Evolutionary conservation across 208 protist genomes (phyloP).

Genomic region (Crithidia acanthocephali): DNA sequence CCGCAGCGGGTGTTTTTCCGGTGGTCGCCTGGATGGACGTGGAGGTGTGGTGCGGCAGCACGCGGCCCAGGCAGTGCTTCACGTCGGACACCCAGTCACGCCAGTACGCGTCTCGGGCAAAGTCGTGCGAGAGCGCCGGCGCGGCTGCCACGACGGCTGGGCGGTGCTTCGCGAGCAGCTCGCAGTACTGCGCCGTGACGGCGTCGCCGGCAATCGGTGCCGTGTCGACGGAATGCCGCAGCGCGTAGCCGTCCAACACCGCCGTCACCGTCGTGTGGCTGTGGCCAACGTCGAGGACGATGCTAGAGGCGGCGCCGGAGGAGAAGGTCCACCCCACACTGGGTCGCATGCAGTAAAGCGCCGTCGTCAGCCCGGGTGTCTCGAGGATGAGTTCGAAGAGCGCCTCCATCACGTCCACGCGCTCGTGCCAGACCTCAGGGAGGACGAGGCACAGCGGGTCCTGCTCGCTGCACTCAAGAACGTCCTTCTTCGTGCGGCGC

Average conservation of each 20-base stretch:
- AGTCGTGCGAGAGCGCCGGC: slow-evolving; percentile 15
- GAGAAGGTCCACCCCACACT: slow-evolving; percentile 77
- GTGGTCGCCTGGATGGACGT: not conserved
- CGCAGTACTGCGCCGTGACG: slow-evolving; percentile 56
- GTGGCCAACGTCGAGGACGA: slow-evolving; percentile 85
- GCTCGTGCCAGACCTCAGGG: slow-evolving; percentile 81
- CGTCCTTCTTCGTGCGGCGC: slow-evolving; percentile 43
- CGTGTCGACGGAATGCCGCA: slow-evolving; percentile 63
- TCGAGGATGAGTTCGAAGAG: slow-evolving; percentile 71
- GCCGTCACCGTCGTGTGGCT: slow-evolving; percentile 71
- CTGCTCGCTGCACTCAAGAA: slow-evolving; percentile 48
- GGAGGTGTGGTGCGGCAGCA: slow-evolving; percentile 13
- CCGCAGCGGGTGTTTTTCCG: not conserved
- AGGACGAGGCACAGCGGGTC: slow-evolving; percentile 81
- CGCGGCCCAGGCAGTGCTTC: slow-evolving; percentile 36
- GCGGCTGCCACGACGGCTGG: slow-evolving; percentile 27
- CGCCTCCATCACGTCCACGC: slow-evolving; percentile 54
- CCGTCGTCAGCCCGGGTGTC: slow-evolving; percentile 41
- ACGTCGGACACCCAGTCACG: slow-evolving; percentile 41
- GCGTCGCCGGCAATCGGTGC: slow-evolving; percentile 54
- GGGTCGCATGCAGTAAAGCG: slow-evolving; percentile 79
- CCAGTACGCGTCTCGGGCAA: slow-evolving; percentile 17
- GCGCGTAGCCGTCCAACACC: slow-evolving; percentile 82
- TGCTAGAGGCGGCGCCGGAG: slow-evolving; percentile 60
- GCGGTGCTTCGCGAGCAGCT: slow-evolving; percentile 27